Evolutionary conservation across 495 filamentous ascomycete species (phyloP).

Genomic region (Collariella sp.): DNA sequence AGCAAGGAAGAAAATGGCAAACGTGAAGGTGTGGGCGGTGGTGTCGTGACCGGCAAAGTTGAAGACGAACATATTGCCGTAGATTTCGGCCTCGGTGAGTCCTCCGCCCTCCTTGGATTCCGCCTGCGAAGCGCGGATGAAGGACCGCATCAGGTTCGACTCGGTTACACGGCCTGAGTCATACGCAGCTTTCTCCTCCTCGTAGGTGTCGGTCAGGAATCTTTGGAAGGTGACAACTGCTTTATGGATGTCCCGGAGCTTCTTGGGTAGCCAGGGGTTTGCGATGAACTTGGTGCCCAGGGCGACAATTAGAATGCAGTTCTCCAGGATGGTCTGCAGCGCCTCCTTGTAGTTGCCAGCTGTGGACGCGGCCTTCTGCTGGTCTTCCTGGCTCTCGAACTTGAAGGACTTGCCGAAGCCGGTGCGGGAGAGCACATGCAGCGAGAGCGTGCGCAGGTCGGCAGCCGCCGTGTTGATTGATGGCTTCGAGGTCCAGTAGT

Average conservation of each 20-base stretch:
- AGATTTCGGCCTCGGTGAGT: constrained; percentile 32
- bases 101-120: constrained; percentile 3
- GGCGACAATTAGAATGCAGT: constrained; percentile 27
- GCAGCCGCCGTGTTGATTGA: constrained; percentile 19
- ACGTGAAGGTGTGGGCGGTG: constrained; percentile 43
- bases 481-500: constrained; percentile 29
- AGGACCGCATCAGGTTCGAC: constrained; percentile 13
- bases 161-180: constrained; percentile 4
- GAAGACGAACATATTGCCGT: constrained; percentile 48
- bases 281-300: constrained; percentile 20
- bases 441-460: constrained; percentile 35
- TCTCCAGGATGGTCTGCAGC: constrained; percentile 26
- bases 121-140: constrained; percentile 16
- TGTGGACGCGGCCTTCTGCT: not conserved
- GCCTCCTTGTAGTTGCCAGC: constrained; percentile 28
- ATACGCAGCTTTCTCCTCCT: too few relatives aligned
- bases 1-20: constrained; percentile 41
- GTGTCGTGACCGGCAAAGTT: constrained; percentile 50
- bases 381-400: constrained; percentile 20
- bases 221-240: constrained; percentile 25
- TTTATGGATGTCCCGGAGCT: constrained; percentile 17
- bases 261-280: constrained; percentile 21
- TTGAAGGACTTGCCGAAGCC: constrained; percentile 38
- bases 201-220: constrained; percentile 22
- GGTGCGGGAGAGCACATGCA: constrained; percentile 39